Evolutionary conservation across 106 monocot genomes (phyloP), one percentile per base, ranked within the genome.

Genomic region (Acanthochlamys bracteata): DNA sequence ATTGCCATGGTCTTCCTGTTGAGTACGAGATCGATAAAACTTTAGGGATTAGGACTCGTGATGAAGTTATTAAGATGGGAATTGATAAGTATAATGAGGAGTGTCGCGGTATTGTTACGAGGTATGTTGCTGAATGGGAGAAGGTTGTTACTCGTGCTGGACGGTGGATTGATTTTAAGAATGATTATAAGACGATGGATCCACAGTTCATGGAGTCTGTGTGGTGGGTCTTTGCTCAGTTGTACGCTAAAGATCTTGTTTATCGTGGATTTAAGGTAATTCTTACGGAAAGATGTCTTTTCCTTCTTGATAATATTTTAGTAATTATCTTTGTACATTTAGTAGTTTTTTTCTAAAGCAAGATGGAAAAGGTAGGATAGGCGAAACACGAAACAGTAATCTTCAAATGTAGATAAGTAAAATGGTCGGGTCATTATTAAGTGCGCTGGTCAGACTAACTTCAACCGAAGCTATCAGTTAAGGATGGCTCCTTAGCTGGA

Each of bases 171-270:
- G 96, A 98, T 54, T 98, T 98, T 66, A 80, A 66, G 66, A 80
- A 88, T 21, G 96, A 88, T 43, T 98, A 98, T 64, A 98, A 98
- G 79, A 98, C 96, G 23, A 98, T 98, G 96, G 91, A 98, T 64
- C 75, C 66, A 8, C 55, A 61, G 23, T 98, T 78, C 74, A 98
- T 98, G 96, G 96, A 98, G 74, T 65, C 69, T 3, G 67, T 98
- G 27, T 98, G 96, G 96, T 98, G 96, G 96, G 96, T 92, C 65
- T 98, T 98, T 39, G 63, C 76, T 0, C 66, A 85, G 83, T 83
- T 98, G 9, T 85, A 54, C 24, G 69, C 88, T 24, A 98, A 98
- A 72, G 88, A 80, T 0, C 83, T 98, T 3, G 91, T 98, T 16
- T 98, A 98, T 61, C 66, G 76, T 1, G 91, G 96, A 7, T 91